A percentile compares a stretch with the other conserved stretches of the same genome.
These are phyloP conservation scores for Yamadazyma kitorensis DNA, from an alignment of 805 yeast genomes.

Conservation along the genomic window DNA sequence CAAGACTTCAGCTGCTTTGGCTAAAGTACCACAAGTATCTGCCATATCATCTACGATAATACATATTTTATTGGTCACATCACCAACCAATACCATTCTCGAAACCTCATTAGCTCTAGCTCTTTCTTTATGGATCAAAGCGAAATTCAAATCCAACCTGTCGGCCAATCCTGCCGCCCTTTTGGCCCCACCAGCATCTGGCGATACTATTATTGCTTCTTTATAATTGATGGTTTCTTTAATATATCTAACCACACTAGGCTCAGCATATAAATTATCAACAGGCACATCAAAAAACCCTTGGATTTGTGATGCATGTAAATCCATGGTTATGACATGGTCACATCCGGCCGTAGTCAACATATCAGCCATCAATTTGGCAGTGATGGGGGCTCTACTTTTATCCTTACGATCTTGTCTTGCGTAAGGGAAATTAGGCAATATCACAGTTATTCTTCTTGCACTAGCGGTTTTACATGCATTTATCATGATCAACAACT, in stretches of 20 bases:
- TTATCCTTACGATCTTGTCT: conserved; percentile 97
- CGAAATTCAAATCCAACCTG: conserved; percentile 85
- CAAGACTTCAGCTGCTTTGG: conserved; percentile 88
- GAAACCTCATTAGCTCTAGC: conserved; percentile 93
- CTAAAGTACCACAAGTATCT: conserved; percentile 95
- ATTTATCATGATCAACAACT: conserved; percentile 81
- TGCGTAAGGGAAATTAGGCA: conserved; percentile 96
- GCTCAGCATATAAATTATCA: conserved; percentile 94
- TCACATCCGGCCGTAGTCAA: conserved; percentile 92
- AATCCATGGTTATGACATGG: conserved; percentile 94
- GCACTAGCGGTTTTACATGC: conserved; percentile 98
- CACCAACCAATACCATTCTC: conserved; percentile 94
- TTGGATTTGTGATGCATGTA: conserved; percentile 97
- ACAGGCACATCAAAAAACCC: conserved; percentile 96
- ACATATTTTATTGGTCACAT: conserved; percentile 79
- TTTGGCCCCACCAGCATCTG: conserved; percentile 99
- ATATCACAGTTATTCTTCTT: conserved; percentile 86
- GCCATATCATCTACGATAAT: conserved; percentile 96
- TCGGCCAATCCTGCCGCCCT: conserved; percentile 95
- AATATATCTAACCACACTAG: conserved; percentile 80
- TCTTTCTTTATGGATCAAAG: conserved; percentile 94
- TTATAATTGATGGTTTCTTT: conserved; percentile 56
- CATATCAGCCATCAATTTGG: conserved; percentile 88
- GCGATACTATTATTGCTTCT: conserved; percentile 80
- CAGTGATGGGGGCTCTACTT: conserved; percentile 94